Percentiles rank a stretch among this genome's conserved stretches.
These are phyloP conservation scores for Rhynchospora tenuis DNA, from an alignment of 176 grass and related monocot genomes.

Conservation along the genomic window DNA sequence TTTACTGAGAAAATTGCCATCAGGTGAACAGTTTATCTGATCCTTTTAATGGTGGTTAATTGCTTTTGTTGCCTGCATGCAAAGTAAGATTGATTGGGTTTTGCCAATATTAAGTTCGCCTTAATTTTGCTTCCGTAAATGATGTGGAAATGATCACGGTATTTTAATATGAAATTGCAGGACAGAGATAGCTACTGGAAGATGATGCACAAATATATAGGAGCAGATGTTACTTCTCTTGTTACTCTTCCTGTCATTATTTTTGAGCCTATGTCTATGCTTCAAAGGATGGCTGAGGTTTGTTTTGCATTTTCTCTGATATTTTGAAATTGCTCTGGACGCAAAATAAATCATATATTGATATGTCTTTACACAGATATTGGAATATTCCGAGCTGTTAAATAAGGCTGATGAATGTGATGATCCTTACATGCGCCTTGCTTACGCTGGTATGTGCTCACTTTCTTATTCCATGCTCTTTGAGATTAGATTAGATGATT, in stretches of 20 bases:
- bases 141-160: background rate
- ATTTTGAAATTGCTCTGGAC: background rate
- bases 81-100: background rate
- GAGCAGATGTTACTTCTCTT: conserved; percentile 96
- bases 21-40: background rate
- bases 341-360: conserved; percentile 14
- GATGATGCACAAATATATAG: conserved; percentile 99
- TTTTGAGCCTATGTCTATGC: conserved; percentile 94
- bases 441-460: conserved; percentile 54
- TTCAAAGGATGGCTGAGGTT: conserved; percentile 97
- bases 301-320: conserved; percentile 12
- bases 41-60: conserved; percentile 12
- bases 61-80: background rate
- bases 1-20: background rate
- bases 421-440: conserved; percentile 85
- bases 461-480: background rate
- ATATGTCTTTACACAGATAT: conserved; percentile 39
- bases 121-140: conserved; percentile 3
- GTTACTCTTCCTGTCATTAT: conserved; percentile 98
- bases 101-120: background rate
- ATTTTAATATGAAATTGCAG: conserved; percentile 37
- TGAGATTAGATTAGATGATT: background rate
- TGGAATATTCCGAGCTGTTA: conserved; percentile 94
- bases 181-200: conserved; percentile 97
- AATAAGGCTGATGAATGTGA: conserved; percentile 96